Evolutionary conservation across 2,329 filamentous ascomycete genomes (phyloP).

Genomic region (Fusarium nisikadoi): DNA sequence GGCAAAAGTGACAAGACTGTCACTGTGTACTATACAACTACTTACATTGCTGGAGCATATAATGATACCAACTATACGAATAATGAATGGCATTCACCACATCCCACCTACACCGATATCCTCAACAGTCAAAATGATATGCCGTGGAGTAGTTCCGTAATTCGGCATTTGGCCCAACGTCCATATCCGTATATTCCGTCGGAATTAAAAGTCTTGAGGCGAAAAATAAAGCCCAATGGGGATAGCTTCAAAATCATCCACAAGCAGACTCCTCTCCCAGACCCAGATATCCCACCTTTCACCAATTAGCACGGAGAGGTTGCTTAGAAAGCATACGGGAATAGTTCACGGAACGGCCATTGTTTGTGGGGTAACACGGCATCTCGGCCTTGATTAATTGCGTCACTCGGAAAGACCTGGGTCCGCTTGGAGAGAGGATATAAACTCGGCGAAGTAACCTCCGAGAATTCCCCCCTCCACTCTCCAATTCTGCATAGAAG

Average conservation of each 20-base stretch:
- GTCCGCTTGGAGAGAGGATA: slow-evolving; percentile 18
- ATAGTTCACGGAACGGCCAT: neutral
- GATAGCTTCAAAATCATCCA: neutral
- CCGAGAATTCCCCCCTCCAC: neutral
- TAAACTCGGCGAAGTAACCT: slow-evolving; percentile 18
- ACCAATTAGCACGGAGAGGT: slow-evolving; percentile 6
- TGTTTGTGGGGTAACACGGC: slow-evolving; percentile 24
- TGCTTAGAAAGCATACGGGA: slow-evolving; percentile 20
- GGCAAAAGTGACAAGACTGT: slow-evolving; percentile 60
- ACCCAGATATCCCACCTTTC: neutral
- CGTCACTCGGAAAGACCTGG: slow-evolving; percentile 27
- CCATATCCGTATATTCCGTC: neutral
- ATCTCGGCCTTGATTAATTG: slow-evolving; percentile 20
- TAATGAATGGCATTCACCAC: neutral
- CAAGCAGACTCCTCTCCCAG: neutral
- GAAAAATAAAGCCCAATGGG: neutral
- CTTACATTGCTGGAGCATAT: neutral
- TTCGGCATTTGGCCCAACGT: neutral
- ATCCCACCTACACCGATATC: neutral
- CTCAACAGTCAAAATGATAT: too few species aligned
- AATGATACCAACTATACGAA: neutral
- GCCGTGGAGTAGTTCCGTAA: neutral
- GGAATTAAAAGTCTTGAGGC: neutral
- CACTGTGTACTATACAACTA: slow-evolving; percentile 2
- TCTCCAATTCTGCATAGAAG: neutral